phyloP scores from a whole-genome alignment of 73 alveolate genomes.

The Paramecium primaurelia region DNA sequence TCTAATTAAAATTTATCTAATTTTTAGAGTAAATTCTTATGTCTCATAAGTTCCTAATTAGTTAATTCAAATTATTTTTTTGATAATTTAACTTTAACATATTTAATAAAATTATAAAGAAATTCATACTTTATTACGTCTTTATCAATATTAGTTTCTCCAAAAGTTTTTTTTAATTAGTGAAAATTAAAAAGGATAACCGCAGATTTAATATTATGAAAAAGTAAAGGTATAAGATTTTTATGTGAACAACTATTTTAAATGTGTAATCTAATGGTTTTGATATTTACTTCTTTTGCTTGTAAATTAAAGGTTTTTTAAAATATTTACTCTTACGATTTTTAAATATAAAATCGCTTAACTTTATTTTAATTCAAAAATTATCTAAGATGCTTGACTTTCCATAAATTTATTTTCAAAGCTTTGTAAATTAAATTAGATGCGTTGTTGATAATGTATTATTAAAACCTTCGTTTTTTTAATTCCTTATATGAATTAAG shows the following conservation, averaged over 20 bases:
- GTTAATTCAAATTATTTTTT: neutral
- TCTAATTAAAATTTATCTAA: neutral
- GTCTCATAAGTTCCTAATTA: neutral
- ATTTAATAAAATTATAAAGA: neutral
- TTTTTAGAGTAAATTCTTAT: neutral
- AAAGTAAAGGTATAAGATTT: neutral
- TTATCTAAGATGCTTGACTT: neutral
- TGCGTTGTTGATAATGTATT: conserved; percentile 7
- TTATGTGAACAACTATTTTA: neutral
- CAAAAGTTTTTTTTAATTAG: neutral
- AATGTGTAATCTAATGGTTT: neutral
- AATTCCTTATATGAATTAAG: neutral
- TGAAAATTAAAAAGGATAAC: neutral
- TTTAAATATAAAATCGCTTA: neutral
- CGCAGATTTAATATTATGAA: neutral
- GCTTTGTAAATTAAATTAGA: neutral
- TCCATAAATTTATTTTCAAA: neutral
- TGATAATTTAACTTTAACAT: neutral
- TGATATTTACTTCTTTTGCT: neutral
- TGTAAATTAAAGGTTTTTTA: neutral
- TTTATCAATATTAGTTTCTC: neutral
- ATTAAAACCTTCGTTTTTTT: neutral
- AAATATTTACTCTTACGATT: neutral
- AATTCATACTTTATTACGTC: neutral
- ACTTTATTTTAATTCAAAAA: neutral